Base-by-base conservation (phyloP, 441 rosid species). In the Caryocar brasiliense region DNA sequence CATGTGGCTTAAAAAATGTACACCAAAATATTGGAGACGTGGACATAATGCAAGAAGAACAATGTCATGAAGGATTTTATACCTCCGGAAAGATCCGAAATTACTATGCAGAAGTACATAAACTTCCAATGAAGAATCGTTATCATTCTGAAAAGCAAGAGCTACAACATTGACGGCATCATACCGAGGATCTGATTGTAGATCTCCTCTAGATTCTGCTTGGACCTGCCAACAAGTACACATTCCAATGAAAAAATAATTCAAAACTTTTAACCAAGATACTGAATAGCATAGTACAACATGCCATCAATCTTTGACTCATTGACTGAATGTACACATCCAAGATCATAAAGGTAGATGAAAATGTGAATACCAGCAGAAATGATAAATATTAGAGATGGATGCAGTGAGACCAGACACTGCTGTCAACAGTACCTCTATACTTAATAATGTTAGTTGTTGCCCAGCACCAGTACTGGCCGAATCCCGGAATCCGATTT, bases 391-490 rank as follows among this genome's bases (percentile, higher is more conserved):
- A 13, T 4, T 34, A 11, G 4, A 34, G 3, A 4, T 12, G 61
- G 50, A 43, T 28, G 42, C 20, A 17, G 14, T 37, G 39, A 35
- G 61, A 39, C 10, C 32, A 25, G 2, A 12, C 37, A 52, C 18
- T 26, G 44, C 36, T 29, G 50, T 38, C 61, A 37, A 7, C 11
- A 40, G 33, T 75, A 92, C 99, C 99, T 92, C 99, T 51, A 92
- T 62, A 61, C 99, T 92, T 65, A 86, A 66, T 65, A 88, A 52
- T 29, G 95, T 82, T 47, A 92, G 78, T 56, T 92, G 99, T 68
- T 88, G 93, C 50, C 99, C 99, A 57, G 82, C 95, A 56, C 99
- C 97, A 68, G 77, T 62, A 73, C 93, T 88, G 14, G 97, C 96
- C 66, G 97, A 92, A 82, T 92, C 97, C 61, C 81, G 85, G 61